A percentile compares a stretch with the other conserved stretches of the same genome.
Conservation (phyloP, 2,329 filamentous ascomycete species). For the Cadophora gregata region DNA sequence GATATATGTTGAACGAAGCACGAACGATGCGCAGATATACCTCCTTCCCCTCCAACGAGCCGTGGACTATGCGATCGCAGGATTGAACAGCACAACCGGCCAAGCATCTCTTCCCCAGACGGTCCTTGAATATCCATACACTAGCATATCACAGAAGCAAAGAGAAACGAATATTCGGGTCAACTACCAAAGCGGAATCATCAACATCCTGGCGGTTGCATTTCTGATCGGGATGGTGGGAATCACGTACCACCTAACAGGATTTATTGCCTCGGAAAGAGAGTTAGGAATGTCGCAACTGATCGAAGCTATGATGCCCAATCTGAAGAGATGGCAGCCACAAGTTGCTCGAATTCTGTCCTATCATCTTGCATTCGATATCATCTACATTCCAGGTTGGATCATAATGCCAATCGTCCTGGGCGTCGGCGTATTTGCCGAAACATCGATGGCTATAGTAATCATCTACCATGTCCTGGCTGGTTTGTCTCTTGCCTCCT, state of each 20-base stretch:
- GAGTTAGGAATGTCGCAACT: constrained; percentile 88
- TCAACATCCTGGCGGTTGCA: constrained; percentile 77
- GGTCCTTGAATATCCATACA: constrained; percentile 77
- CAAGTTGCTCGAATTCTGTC: constrained; percentile 80
- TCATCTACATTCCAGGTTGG: constrained; percentile 85
- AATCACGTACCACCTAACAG: constrained; percentile 85
- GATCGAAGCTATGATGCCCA: constrained; percentile 90
- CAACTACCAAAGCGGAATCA: constrained; percentile 74
- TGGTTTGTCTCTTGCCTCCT: constrained; percentile 79
- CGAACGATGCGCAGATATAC: constrained; percentile 80
- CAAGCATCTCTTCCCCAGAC: constrained; percentile 49
- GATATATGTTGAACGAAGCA: constrained; percentile 66
- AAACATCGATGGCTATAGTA: constrained; percentile 68
- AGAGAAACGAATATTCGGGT: constrained; percentile 68
- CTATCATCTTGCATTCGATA: constrained; percentile 79
- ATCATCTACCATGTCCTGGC: constrained; percentile 76
- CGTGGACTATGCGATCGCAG: constrained; percentile 75
- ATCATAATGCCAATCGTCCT: constrained; percentile 74
- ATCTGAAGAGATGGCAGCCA: constrained; percentile 73
- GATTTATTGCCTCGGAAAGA: constrained; percentile 83
- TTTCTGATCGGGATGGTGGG: constrained; percentile 83
- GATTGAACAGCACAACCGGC: constrained; percentile 52
- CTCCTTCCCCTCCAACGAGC: constrained; percentile 79
- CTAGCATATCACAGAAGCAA: constrained; percentile 71
- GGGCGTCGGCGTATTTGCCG: constrained; percentile 65